phyloP scores from a whole-genome alignment of 331 rosid species.

The Pyracantha coccinea region DNA sequence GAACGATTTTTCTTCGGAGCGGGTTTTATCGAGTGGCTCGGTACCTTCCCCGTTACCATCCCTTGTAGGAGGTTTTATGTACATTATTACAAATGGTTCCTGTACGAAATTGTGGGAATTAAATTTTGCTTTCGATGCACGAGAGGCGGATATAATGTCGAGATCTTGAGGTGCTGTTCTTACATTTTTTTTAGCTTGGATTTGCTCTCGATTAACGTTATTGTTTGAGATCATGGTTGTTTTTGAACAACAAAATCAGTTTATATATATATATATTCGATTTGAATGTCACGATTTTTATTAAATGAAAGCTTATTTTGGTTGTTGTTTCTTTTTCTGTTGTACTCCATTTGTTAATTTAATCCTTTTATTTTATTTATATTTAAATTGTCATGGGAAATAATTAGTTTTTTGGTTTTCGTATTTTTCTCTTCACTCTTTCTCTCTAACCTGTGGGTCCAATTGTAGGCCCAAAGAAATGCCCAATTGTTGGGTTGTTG shows the following conservation, averaged over 20 bases:
- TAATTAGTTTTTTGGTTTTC: no score
- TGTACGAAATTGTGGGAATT: conserved; percentile 45
- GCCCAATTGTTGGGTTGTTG: no score
- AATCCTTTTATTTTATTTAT: neutral
- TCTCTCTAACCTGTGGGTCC: no score
- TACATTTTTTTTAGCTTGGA: conserved; percentile 18
- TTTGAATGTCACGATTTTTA: conserved; percentile 36
- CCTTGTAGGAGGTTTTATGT: conserved; percentile 43
- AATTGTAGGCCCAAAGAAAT: no score
- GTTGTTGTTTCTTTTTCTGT: neutral
- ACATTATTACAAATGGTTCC: conserved; percentile 52
- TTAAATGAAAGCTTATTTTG: conserved; percentile 10
- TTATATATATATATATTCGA: conserved; percentile 21
- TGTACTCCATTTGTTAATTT: neutral
- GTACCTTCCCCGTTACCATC: conserved; percentile 3
- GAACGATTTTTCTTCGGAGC: conserved; percentile 30
- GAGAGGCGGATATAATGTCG: conserved; percentile 27
- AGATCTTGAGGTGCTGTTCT: conserved; percentile 37
- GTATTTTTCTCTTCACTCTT: no score
- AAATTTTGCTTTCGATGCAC: conserved; percentile 52
- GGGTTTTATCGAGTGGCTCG: conserved; percentile 40
- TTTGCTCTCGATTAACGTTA: conserved; percentile 19
- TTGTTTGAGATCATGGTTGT: conserved; percentile 36
- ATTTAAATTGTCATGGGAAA: neutral
- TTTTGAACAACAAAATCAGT: conserved; percentile 19